A percentile compares a stretch with the other conserved stretches of the same genome.
Conservation (phyloP, 306 rosid species). For the Betula pendula region DNA sequence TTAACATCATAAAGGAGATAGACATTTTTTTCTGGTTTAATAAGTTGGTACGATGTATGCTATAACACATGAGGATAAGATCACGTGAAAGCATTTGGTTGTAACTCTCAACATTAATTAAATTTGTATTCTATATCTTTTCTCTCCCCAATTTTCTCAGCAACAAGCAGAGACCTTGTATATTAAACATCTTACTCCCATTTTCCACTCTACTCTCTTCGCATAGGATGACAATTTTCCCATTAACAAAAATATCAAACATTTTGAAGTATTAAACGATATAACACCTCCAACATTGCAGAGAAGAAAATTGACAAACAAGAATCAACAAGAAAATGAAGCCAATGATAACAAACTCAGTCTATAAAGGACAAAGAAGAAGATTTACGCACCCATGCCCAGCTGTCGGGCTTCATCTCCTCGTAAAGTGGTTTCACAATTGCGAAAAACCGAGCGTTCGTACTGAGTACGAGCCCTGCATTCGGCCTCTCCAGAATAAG, state of each 20-base stretch:
- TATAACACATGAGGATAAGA: not conserved
- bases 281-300: not conserved
- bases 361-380: not conserved
- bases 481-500: conserved; percentile 77
- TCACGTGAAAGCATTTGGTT: not conserved
- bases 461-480: conserved; percentile 78
- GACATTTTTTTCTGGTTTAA: not conserved
- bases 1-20: not conserved
- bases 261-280: not conserved
- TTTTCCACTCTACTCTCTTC: not conserved
- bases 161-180: not conserved
- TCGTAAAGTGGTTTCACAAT: conserved; percentile 63
- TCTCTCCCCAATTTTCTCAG: not conserved
- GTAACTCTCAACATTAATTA: not conserved
- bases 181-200: not conserved
- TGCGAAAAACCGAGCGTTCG: conserved; percentile 79
- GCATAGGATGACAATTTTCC: not conserved
- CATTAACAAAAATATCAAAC: not conserved
- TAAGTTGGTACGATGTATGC: not conserved
- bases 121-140: not conserved
- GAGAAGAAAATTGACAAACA: not conserved
- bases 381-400: conserved; percentile 70
- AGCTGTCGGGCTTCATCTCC: conserved; percentile 50
- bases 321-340: not conserved
- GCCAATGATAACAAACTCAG: not conserved